Evolutionary conservation across 225 moss, liverwort and hornwort species (phyloP).

Genomic region (Bryum argenteum): DNA sequence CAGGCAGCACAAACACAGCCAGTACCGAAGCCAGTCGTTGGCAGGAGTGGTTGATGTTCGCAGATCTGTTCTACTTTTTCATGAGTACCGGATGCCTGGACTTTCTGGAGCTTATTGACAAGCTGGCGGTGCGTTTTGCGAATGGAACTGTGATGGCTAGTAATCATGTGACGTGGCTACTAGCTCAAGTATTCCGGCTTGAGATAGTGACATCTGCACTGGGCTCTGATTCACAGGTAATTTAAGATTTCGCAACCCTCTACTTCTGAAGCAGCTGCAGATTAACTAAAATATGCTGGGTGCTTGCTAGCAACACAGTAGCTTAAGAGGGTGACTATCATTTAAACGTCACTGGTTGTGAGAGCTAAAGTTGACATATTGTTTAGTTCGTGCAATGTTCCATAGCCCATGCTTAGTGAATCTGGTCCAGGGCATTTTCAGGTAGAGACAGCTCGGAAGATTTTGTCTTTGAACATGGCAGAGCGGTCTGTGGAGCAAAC

Average conservation of each 20-base stretch:
- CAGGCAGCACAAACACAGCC: slow-evolving; percentile 65
- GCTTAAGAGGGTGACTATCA: slow-evolving; percentile 14
- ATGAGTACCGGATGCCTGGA: slow-evolving; percentile 94
- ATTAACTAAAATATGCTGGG: slow-evolving; percentile 19
- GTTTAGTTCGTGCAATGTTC: slow-evolving; percentile 16
- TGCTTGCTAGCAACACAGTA: slow-evolving; percentile 25
- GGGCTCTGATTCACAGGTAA: slow-evolving; percentile 80
- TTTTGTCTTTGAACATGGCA: slow-evolving; percentile 91
- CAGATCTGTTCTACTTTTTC: slow-evolving; percentile 96
- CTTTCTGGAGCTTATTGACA: slow-evolving; percentile 90
- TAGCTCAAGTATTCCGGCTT: slow-evolving; percentile 92
- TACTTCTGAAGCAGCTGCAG: slow-evolving; percentile 10
- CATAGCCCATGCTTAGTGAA: slow-evolving; percentile 28
- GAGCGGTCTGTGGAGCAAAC: slow-evolving; percentile 89
- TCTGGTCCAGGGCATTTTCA: slow-evolving; percentile 33
- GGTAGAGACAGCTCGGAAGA: slow-evolving; percentile 96
- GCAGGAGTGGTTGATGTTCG: slow-evolving; percentile 98
- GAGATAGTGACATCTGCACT: slow-evolving; percentile 85
- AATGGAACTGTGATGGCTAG: slow-evolving; percentile 88
- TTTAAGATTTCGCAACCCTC: slow-evolving; percentile 31
- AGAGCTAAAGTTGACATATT: slow-evolving; percentile 5
- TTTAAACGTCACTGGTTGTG: slow-evolving; percentile 10
- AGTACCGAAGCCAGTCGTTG: slow-evolving; percentile 83
- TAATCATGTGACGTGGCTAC: slow-evolving; percentile 97
- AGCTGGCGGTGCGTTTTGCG: slow-evolving; percentile 81